phyloP scores from a whole-genome alignment of 257 asterid species.

The Forsythia viridissima region DNA sequence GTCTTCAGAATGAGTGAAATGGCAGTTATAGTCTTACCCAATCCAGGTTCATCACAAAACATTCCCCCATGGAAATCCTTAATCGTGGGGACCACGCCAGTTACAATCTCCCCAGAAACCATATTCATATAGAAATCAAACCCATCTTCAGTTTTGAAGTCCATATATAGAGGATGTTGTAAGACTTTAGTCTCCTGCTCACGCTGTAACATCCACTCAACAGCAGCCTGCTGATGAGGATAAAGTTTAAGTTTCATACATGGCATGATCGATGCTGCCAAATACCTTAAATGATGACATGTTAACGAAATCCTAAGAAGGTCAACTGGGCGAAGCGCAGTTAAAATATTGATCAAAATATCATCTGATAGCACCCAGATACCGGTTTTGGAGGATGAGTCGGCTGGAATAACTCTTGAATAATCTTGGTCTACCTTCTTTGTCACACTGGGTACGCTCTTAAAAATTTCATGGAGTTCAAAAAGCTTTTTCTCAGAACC shows the following conservation, averaged over 20 bases:
- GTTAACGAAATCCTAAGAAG: conserved; percentile 72
- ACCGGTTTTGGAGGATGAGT: conserved; percentile 52
- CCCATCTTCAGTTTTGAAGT: conserved; percentile 71
- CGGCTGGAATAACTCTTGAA: conserved; percentile 57
- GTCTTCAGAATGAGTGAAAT: conserved; percentile 85
- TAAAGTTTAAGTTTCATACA: conserved; percentile 90
- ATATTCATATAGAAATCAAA: conserved; percentile 59
- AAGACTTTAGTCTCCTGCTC: conserved; percentile 61
- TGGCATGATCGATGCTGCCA: conserved; percentile 89
- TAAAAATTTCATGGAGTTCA: conserved; percentile 91
- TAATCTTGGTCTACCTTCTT: conserved; percentile 44
- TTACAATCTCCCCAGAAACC: conserved; percentile 75
- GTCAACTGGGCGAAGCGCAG: conserved; percentile 60
- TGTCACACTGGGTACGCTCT: conserved; percentile 68
- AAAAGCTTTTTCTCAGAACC: conserved; percentile 66
- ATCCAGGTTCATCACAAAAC: conserved; percentile 99
- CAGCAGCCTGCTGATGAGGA: conserved; percentile 96
- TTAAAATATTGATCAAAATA: conserved; percentile 60
- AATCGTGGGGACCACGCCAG: conserved; percentile 53
- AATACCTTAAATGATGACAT: conserved; percentile 69
- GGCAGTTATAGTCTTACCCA: conserved; percentile 96
- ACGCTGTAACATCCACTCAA: conserved; percentile 94
- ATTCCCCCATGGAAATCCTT: conserved; percentile 90
- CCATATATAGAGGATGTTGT: conserved; percentile 73
- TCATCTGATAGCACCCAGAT: conserved; percentile 78